Evolutionary conservation across 306 rosid species (phyloP).

Genomic region (Nissolia schottii): DNA sequence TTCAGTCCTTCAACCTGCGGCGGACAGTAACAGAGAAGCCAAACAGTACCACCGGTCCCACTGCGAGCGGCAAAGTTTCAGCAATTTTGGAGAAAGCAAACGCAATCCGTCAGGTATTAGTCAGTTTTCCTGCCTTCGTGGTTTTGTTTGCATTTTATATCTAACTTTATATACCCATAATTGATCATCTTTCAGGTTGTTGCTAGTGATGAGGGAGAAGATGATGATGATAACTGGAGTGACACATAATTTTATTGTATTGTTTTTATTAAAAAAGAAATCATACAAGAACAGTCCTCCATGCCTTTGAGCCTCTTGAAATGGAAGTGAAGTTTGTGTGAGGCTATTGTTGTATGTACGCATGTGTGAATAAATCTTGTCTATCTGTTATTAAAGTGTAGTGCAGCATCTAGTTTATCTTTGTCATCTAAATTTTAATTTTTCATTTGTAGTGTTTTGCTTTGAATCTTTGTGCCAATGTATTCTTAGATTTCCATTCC

Average conservation of each 20-base stretch:
- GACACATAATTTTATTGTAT: constrained; percentile 45
- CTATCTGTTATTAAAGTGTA: constrained; percentile 40
- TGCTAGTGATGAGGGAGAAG: constrained; percentile 82
- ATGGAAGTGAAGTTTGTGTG: constrained; percentile 31
- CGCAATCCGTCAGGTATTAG: constrained; percentile 90
- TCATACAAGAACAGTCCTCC: constrained; percentile 17
- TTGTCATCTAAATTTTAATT: constrained; percentile 27
- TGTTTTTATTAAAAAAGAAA: background rate
- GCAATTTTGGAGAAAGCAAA: constrained; percentile 97
- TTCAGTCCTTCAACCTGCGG: constrained; percentile 88
- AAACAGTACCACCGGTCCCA: constrained; percentile 33
- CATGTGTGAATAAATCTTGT: constrained; percentile 51
- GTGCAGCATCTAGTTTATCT: constrained; percentile 39
- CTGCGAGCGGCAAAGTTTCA: constrained; percentile 68
- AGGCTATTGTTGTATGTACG: constrained; percentile 39
- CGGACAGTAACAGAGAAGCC: constrained; percentile 61
- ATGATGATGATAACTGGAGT: constrained; percentile 82
- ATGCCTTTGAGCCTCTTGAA: constrained; percentile 18
- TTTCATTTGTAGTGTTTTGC: constrained; percentile 14
- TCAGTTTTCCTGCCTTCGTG: background rate
- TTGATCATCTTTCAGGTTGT: constrained; percentile 64
- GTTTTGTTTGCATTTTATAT: background rate
- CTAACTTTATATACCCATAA: constrained; percentile 1
- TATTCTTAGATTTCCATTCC: background rate
- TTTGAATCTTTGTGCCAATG: background rate